A percentile compares a stretch with the other conserved stretches of the same genome.
phyloP scores from a whole-genome alignment of 2,329 filamentous ascomycete genomes.

The Talaromyces albobiverticillius region DNA sequence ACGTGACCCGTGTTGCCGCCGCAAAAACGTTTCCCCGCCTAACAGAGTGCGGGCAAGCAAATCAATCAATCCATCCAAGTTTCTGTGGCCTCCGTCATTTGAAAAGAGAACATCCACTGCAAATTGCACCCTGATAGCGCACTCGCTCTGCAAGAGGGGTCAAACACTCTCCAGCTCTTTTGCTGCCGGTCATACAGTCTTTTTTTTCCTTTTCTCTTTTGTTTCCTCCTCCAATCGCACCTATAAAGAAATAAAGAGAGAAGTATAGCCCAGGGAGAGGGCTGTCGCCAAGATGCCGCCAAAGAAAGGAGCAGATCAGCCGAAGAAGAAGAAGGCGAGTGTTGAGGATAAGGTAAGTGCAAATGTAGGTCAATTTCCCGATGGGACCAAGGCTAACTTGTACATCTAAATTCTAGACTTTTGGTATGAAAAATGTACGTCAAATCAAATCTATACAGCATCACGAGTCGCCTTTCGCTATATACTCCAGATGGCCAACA shows the following conservation, averaged over 20 bases:
- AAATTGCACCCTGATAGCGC: not conserved
- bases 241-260: not conserved
- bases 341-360: slow-evolving; percentile 73
- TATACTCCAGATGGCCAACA: not conserved
- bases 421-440: slow-evolving; percentile 93
- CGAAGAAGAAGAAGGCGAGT: slow-evolving; percentile 48
- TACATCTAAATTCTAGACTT: slow-evolving; percentile 57
- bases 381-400: slow-evolving; percentile 18
- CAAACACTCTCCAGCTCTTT: not conserved
- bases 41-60: slow-evolving; percentile 6
- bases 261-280: slow-evolving; percentile 13
- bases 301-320: slow-evolving; percentile 41
- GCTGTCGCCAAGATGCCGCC: slow-evolving; percentile 44
- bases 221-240: not conserved
- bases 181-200: not conserved
- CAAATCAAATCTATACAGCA: not conserved
- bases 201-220: no score
- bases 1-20: not conserved
- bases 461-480: not conserved
- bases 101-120: not conserved
- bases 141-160: not conserved
- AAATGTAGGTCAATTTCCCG: not conserved
- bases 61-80: not conserved
- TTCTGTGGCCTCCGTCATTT: slow-evolving; percentile 1
- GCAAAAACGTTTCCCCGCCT: not conserved